Evolutionary conservation across 2,329 filamentous ascomycete genomes (phyloP), one percentile per base, ranked within the genome.

Genomic region (Xylaria sp.): DNA sequence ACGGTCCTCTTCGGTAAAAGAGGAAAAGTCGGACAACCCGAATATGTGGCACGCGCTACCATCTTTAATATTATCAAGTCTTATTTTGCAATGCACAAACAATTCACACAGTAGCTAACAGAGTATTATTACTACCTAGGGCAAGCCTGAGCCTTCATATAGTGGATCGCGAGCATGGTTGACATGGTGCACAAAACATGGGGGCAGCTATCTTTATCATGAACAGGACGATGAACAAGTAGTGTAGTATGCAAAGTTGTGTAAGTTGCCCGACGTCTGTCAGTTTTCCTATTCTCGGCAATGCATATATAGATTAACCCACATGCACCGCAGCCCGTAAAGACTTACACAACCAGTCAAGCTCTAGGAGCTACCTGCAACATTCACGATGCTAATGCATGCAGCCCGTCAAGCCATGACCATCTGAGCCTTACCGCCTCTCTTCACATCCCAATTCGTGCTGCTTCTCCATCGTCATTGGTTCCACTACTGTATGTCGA

Each of bases 131-230:
- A 41, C 23, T 25, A 46, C 28, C 54, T 58, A 25, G 25, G 34
- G 20, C 37, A 65, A 37, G 46, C 28, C 15, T 10, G 54, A 48
- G 63, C 46, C 51, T 59, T 68, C 20, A 65, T 63, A 59, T 52
- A 20, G 68, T 70, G 68, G 68, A 70, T 68, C 68, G n/a, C n/a
- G 54, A 50, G 34, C 65, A 50, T 61, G 61, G 65, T 46, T 37
- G 34, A 37, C 65, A 50, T 61, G 61, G 65, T 13, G 13, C 41
- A 46, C 52, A 13, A 50, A 41, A 20, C 20, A 25, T 48, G 46
- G 46, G 41, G 41, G 41, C 28, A 18, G 15, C 13, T 46, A 46
- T 46, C 13, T 46, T 5, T n/a, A 46, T 18, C 41, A 46, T 46
- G 13, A 15, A 46, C 41, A 18, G 18, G 13, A 46, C 15, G 15